Percentiles rank a stretch among this genome's conserved stretches.
phyloP scores from a whole-genome alignment of 1,284 basidiomycete genomes.

The Cryptococcus sp. region DNA sequence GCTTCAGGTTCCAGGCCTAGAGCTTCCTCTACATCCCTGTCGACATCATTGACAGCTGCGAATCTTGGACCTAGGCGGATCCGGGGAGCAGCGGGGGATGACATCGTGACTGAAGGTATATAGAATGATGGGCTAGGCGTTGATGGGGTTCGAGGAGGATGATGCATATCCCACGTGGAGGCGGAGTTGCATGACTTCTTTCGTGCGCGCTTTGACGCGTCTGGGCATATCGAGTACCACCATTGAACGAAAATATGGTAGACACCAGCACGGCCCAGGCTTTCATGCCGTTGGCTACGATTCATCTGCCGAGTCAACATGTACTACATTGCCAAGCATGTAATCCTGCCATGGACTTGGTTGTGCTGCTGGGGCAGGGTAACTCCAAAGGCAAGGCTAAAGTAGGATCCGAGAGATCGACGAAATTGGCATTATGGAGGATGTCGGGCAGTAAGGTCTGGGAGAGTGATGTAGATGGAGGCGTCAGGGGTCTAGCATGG shows the following conservation, averaged over 20 bases:
- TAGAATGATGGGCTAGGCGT: too few relatives aligned
- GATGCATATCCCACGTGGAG: neutral
- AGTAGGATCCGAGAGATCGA: constrained; percentile 4
- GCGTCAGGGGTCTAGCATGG: constrained; percentile 37
- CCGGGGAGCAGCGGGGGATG: neutral
- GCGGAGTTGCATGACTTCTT: constrained; percentile 1
- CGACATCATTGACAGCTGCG: neutral
- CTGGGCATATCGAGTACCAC: neutral
- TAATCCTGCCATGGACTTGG: constrained; percentile 44
- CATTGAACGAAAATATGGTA: constrained; percentile 6
- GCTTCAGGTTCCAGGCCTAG: neutral
- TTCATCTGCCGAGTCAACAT: constrained; percentile 18
- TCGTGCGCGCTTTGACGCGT: neutral
- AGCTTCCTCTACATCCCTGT: neutral
- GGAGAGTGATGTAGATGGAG: constrained; percentile 29
- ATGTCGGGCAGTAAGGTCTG: constrained; percentile 40
- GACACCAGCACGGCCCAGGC: constrained; percentile 14
- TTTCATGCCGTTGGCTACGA: constrained; percentile 31
- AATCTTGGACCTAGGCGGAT: neutral
- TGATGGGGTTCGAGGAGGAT: too few relatives aligned
- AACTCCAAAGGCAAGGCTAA: constrained; percentile 23
- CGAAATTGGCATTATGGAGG: constrained; percentile 31
- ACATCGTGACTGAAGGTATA: neutral
- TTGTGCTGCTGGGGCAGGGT: constrained; percentile 11
- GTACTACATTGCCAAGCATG: constrained; percentile 37